phyloP scores from a whole-genome alignment of 177 flowering plant species.

The Vitis hybrid region DNA sequence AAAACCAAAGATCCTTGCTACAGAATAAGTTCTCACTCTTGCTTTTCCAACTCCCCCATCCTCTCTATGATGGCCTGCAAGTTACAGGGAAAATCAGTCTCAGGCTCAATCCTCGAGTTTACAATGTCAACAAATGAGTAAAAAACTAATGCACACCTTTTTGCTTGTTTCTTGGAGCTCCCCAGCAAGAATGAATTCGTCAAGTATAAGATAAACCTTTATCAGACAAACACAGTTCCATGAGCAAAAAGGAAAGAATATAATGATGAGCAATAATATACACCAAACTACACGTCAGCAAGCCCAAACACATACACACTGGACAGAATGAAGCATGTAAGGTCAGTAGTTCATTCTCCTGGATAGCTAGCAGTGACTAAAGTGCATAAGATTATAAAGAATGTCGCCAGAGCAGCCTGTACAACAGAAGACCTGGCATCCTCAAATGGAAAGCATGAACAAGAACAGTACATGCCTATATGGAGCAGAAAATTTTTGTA shows the following conservation, averaged over 20 bases:
- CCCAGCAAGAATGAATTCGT: constrained; percentile 99
- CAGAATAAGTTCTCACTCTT: constrained; percentile 43
- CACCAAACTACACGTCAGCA: background rate
- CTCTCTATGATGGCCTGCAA: constrained; percentile 97
- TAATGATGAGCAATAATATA: background rate
- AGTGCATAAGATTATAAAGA: too few species aligned
- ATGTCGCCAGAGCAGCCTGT: too few species aligned
- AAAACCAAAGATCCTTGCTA: background rate
- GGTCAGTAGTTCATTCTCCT: too few species aligned
- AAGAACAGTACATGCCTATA: too few species aligned
- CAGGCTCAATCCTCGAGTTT: background rate
- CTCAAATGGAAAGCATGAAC: too few species aligned
- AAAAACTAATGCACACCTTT: constrained; percentile 43
- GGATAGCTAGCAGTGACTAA: too few species aligned
- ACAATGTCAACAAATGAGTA: background rate
- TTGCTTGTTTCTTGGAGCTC: constrained; percentile 99
- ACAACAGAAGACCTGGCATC: too few species aligned
- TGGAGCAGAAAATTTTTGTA: too few species aligned
- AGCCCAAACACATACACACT: too few species aligned
- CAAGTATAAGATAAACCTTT: constrained; percentile 92
- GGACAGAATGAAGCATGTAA: too few species aligned
- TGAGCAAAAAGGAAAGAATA: background rate
- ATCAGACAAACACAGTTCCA: background rate
- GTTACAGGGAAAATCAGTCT: background rate
- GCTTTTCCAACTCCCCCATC: constrained; percentile 97